Evolutionary conservation across 495 filamentous ascomycete genomes (phyloP), one percentile per base, ranked within the genome.

Genomic region (Daldinia grandis): DNA sequence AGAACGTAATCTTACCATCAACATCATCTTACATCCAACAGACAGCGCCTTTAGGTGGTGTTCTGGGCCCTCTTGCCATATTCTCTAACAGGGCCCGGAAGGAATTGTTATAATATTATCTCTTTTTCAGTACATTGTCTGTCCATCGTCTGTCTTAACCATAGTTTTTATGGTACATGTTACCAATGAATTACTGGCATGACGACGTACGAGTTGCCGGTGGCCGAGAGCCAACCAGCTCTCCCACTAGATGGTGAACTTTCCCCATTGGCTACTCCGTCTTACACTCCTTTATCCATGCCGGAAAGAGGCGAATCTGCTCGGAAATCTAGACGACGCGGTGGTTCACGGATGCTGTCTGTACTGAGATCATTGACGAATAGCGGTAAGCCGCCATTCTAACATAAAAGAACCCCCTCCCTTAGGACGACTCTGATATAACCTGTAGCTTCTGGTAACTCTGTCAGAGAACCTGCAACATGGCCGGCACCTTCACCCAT

Each of bases 331-430:
- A 76, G 75, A 60, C 77, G 78, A 28, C 80, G 80, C 21, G 79
- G 80, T 30, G 79, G 82, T 14, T 81, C 79, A 6, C 81, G 76
- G 58, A 69, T 87, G 17, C 56, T 81, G 56, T 80, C 81, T 3
- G 81, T 78, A 24, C 63, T 87, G 40, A 81, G 79, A 31, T 82
- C 83, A 17, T 72, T 85, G 42, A 83, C 80, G 15, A 82, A 81
- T 62, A 83, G 73, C 56, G 72, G 83, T 83, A 71, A 62, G 80
- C 59, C 50, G 50, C 38, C 15, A 25, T 21, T n/a, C 49, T 30
- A 31, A 9, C 6, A 40, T 27, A 25, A 51, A 44, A 10, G 8
- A 58, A n/a, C n/a, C n/a, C n/a, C n/a, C n/a, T 19, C 1, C 3
- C 12, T 12, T 24, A 8, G 31, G 51, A 25, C 4, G 1, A 5